A percentile compares a stretch with the other conserved stretches of the same genome.
Conservation (phyloP, 345 rosid genomes). For the Moricandia arvensis region DNA sequence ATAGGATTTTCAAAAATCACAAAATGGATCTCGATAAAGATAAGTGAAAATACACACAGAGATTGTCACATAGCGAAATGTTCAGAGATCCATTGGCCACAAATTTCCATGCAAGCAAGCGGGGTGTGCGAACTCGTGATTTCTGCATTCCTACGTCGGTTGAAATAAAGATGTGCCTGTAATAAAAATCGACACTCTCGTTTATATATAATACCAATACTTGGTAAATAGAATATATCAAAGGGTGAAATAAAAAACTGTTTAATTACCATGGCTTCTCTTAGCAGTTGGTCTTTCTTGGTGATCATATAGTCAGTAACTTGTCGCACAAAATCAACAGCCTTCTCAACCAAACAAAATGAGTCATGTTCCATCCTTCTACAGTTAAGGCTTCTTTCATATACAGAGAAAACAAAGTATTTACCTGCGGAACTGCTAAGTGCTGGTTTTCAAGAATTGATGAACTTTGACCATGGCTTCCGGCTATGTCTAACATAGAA, state of each 20-base stretch:
- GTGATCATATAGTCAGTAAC: too few species aligned
- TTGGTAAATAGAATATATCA: too few species aligned
- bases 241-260: too few species aligned
- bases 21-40: too few species aligned
- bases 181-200: not conserved
- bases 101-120: too few species aligned
- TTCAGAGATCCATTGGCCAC: constrained; percentile 16
- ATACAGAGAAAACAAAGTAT: not conserved
- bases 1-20: too few species aligned
- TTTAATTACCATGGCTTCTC: too few species aligned
- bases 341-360: not conserved
- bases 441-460: constrained; percentile 82
- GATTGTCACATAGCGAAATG: constrained; percentile 1
- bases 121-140: constrained; percentile 46
- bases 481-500: constrained; percentile 62
- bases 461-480: constrained; percentile 90
- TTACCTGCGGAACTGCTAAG: constrained; percentile 88
- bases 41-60: too few species aligned
- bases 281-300: too few species aligned
- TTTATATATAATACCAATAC: too few species aligned
- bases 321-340: too few species aligned
- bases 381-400: not conserved
- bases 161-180: constrained; percentile 89
- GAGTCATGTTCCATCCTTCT: not conserved
- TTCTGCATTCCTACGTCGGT: constrained; percentile 83